Conservation (phyloP, 768 basidiomycete species). For the Sarcodon aspratus region DNA sequence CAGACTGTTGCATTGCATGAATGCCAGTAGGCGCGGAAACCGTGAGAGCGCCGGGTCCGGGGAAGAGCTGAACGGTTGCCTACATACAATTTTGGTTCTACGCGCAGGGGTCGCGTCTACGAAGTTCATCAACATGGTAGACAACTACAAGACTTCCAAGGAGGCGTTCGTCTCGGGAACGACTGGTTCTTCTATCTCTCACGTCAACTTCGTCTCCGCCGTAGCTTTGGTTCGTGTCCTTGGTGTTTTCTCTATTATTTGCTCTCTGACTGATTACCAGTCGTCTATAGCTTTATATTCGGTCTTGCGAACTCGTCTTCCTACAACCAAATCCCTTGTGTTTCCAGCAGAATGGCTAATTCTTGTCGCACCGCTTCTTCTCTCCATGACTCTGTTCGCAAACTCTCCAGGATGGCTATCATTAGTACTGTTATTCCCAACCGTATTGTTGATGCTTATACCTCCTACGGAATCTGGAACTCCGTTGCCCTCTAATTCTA, state of each 20-base stretch:
- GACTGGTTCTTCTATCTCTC: constrained; percentile 55
- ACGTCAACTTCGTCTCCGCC: constrained; percentile 58
- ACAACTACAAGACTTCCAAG: constrained; percentile 63
- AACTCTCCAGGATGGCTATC: constrained; percentile 41
- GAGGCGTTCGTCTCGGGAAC: constrained; percentile 73
- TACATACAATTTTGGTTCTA: no score
- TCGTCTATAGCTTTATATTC: constrained; percentile 64
- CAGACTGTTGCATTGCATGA: no score
- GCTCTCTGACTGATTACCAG: constrained; percentile 27
- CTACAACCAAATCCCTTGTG: constrained; percentile 22
- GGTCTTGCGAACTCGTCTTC: constrained; percentile 37
- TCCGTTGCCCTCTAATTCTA: constrained; percentile 37
- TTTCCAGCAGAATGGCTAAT: constrained; percentile 48
- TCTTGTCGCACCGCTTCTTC: constrained; percentile 66
- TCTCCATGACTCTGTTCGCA: constrained; percentile 73
- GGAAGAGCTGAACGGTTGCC: no score
- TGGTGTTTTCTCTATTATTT: neutral
- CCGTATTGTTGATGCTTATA: constrained; percentile 30
- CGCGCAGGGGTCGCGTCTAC: no score
- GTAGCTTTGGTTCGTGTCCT: constrained; percentile 40
- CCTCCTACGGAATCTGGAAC: constrained; percentile 31
- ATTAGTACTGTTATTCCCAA: constrained; percentile 33
- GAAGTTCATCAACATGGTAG: neutral
- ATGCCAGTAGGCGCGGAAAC: no score
- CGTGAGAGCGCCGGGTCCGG: no score